Evolutionary conservation across 805 yeast genomes (phyloP), one percentile per base, ranked within the genome.

Genomic region (Candida caryicola): DNA sequence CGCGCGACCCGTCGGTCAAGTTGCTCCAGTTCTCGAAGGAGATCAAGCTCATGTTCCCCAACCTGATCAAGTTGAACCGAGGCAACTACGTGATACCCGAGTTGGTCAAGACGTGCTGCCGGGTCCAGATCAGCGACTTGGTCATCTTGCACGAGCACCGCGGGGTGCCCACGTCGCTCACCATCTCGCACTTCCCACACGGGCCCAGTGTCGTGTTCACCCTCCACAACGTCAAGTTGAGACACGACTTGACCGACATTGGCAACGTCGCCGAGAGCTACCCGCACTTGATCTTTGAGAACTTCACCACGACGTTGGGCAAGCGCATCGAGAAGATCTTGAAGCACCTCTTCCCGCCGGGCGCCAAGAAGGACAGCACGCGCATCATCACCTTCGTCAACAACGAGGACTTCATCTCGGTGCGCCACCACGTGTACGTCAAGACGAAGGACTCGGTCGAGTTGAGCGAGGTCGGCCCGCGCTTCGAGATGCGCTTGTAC

Each of bases 171-270:
- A 90, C 96, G 0, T 86, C 96, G 1, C 55, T 93, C 43, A 91
- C 98, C 1, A 68, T 93, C 18, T 82, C 93, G 23, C 99, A 93
- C 69, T 85, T 93, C 60, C 99, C 99, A 3, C 96, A 93, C 59
- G 99, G 99, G 0, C 99, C 99, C 14, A 85, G 97, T 2, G 95
- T 93, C 23, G 82, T 85, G 32, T 93, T 93, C 71, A 86, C 97
- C 8, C 69, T 93, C 40, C 98, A 93, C 64, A 93, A 93, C 55
- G 98, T 93, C 37, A 89, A 87, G 17, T 70, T 93, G 40, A 82
- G 98, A 61, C 99, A 93, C 61, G 99, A 93, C 65, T 76, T 93
- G 31, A 70, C 83, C 18, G 79, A 87, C 52, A 74, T 84, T 21
- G 97, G 97, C 12, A 89, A 85, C 54, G 86, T 85, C 47, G 80